phyloP scores from a whole-genome alignment of 106 monocot species.

The Vanilla planifolia region DNA sequence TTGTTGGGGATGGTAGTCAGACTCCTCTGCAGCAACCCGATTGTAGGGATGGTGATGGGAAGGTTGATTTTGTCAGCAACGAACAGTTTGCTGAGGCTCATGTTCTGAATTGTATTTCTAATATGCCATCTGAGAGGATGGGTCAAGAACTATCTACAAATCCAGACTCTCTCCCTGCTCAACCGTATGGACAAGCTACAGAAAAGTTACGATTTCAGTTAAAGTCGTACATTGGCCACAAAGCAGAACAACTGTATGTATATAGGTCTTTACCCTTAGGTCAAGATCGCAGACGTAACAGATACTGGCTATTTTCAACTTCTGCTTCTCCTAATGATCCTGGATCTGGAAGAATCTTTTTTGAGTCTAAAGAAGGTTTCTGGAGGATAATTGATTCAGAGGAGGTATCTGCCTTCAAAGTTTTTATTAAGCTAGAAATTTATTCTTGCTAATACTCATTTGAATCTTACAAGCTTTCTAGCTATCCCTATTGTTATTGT shows the following conservation, averaged over 20 bases:
- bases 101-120: slow-evolving; percentile 21
- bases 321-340: slow-evolving; percentile 87
- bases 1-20: slow-evolving; percentile 32
- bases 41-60: slow-evolving; percentile 33
- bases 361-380: slow-evolving; percentile 79
- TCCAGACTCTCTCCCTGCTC: slow-evolving; percentile 32
- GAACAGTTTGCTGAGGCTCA: slow-evolving; percentile 27
- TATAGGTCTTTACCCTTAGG: slow-evolving; percentile 93
- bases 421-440: not conserved
- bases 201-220: slow-evolving; percentile 86
- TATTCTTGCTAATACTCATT: too few relatives aligned
- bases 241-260: slow-evolving; percentile 84
- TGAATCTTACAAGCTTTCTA: too few relatives aligned
- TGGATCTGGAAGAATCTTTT: slow-evolving; percentile 89
- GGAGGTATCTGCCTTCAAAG: slow-evolving; percentile 45
- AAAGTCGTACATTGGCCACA: slow-evolving; percentile 83
- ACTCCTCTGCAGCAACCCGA: slow-evolving; percentile 32
- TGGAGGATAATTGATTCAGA: slow-evolving; percentile 96
- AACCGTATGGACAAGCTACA: slow-evolving; percentile 56
- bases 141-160: slow-evolving; percentile 47
- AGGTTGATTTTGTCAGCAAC: slow-evolving; percentile 23
- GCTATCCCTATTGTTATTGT: too few relatives aligned
- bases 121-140: slow-evolving; percentile 38
- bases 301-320: slow-evolving; percentile 93
- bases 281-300: slow-evolving; percentile 91